phyloP scores from a whole-genome alignment of 305 asterid species.

The Rubia tinctorum region DNA sequence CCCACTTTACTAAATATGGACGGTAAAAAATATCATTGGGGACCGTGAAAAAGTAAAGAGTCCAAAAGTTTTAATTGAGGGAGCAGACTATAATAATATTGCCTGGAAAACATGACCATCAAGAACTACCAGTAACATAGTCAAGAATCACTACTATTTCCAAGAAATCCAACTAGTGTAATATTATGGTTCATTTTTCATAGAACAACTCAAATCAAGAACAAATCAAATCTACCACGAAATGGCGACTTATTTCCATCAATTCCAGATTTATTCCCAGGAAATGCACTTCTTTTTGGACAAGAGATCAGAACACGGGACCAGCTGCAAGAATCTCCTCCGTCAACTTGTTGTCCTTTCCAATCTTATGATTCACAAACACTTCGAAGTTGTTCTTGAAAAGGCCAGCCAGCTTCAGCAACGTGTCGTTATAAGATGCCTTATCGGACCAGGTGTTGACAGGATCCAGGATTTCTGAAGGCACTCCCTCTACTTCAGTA shows the following conservation, averaged over 20 bases:
- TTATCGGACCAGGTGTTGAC: conserved; percentile 74
- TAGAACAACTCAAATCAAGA: neutral
- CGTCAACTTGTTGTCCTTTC: conserved; percentile 55
- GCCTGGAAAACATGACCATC: too few relatives aligned
- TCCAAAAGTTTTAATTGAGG: too few relatives aligned
- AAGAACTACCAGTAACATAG: too few relatives aligned
- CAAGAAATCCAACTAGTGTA: neutral
- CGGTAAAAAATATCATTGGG: too few relatives aligned
- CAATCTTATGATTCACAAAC: conserved; percentile 63
- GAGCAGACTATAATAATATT: too few relatives aligned
- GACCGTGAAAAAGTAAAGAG: too few relatives aligned
- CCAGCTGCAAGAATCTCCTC: conserved; percentile 86
- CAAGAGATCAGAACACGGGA: conserved; percentile 26
- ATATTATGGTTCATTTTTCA: neutral
- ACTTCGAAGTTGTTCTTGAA: conserved; percentile 85
- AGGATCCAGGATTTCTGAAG: conserved; percentile 84
- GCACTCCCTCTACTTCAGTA: conserved; percentile 69
- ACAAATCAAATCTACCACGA: neutral
- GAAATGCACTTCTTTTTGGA: neutral
- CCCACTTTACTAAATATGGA: too few relatives aligned
- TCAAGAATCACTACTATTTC: neutral
- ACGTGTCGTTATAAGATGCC: conserved; percentile 61
- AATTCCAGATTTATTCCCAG: neutral
- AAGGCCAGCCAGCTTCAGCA: conserved; percentile 73
- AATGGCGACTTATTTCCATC: neutral